These are phyloP conservation scores for Punica granatum DNA, from an alignment of 345 rosid genomes.

Conservation along the genomic window DNA sequence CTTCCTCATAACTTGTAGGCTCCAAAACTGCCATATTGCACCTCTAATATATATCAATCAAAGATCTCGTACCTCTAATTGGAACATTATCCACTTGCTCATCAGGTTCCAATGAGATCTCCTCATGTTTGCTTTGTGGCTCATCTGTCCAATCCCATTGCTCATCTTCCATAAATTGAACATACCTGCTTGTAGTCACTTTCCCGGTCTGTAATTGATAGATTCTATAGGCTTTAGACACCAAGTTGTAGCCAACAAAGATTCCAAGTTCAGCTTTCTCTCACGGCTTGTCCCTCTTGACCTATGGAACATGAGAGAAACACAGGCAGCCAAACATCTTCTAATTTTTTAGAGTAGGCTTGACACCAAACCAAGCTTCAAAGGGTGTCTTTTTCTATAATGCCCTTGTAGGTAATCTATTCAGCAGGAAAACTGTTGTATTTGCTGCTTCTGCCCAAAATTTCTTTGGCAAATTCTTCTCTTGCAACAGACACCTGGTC, in stretches of 20 bases:
- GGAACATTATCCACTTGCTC: not conserved
- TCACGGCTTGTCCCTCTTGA: constrained; percentile 6
- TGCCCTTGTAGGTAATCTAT: not conserved
- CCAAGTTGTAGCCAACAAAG: constrained; percentile 12
- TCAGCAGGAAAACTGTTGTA: not conserved
- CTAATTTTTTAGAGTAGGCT: not conserved
- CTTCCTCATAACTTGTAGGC: not conserved
- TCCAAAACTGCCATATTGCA: not conserved
- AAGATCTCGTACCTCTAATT: constrained; percentile 8
- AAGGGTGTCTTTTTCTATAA: not conserved
- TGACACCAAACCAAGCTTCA: constrained; percentile 1
- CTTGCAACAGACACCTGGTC: not conserved
- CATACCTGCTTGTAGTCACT: constrained; percentile 1
- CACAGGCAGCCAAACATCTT: constrained; percentile 7
- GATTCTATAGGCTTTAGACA: constrained; percentile 13
- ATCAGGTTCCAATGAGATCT: not conserved
- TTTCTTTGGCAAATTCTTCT: not conserved
- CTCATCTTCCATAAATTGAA: not conserved
- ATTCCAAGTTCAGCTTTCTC: constrained; percentile 13
- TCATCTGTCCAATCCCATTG: not conserved
- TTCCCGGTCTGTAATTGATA: not conserved
- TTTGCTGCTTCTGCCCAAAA: not conserved
- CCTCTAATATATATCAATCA: constrained; percentile 5
- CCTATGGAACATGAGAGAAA: constrained; percentile 6
- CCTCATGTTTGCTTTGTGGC: not conserved